Conservation (phyloP, 441 rosid genomes). For the Populus hybrid region DNA sequence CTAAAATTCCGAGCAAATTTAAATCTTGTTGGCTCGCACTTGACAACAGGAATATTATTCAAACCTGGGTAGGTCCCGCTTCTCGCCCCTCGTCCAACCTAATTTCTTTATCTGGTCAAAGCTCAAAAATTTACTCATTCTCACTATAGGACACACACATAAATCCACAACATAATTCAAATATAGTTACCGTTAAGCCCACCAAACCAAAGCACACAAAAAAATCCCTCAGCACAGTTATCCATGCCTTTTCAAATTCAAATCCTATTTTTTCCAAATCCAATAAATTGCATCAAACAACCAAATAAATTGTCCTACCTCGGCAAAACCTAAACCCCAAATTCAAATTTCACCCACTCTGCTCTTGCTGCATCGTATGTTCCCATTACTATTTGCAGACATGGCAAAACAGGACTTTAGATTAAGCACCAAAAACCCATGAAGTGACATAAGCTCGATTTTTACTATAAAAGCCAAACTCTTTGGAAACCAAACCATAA, state of each 20-base stretch:
- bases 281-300: not conserved
- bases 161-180: not conserved
- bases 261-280: constrained; percentile 3
- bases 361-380: not conserved
- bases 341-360: not conserved
- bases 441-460: not conserved
- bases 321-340: not conserved
- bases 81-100: too few species aligned
- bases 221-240: constrained; percentile 21
- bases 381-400: too few species aligned
- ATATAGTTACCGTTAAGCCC: not conserved
- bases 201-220: not conserved
- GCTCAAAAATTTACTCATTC: not conserved
- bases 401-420: not conserved
- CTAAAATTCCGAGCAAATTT: not conserved
- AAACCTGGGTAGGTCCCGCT: not conserved
- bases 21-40: not conserved
- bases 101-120: not conserved
- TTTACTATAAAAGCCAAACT: not conserved
- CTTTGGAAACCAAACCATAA: not conserved
- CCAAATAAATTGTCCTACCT: not conserved
- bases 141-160: not conserved
- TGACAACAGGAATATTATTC: not conserved
- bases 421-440: not conserved
- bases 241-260: constrained; percentile 49